Percentiles rank a stretch among this genome's conserved stretches.
These are phyloP conservation scores for Coemansia sp. DNA, from an alignment of 192 early-diverging fungal species.

Conservation along the genomic window DNA sequence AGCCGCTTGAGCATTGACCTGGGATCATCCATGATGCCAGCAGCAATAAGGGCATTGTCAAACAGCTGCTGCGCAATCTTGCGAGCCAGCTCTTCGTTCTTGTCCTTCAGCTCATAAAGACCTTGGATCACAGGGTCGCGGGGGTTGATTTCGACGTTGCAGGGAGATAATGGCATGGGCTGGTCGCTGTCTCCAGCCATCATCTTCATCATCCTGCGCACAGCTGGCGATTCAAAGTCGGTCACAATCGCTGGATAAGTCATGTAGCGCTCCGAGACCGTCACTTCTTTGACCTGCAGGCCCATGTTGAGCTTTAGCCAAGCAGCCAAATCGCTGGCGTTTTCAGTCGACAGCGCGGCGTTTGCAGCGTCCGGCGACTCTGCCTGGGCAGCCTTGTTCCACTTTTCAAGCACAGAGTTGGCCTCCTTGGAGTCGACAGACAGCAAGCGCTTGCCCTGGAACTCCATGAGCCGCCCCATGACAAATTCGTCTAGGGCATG, in stretches of 20 bases:
- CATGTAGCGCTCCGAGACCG: slow-evolving; percentile 66
- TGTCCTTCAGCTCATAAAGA: slow-evolving; percentile 55
- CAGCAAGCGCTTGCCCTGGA: slow-evolving; percentile 71
- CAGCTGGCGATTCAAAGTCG: slow-evolving; percentile 69
- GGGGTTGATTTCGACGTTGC: slow-evolving; percentile 70
- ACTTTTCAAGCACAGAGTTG: slow-evolving; percentile 62
- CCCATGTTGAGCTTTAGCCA: slow-evolving; percentile 66
- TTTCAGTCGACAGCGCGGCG: slow-evolving; percentile 51
- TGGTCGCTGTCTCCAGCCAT: slow-evolving; percentile 46
- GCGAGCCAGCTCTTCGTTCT: slow-evolving; percentile 60
- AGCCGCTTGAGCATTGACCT: slow-evolving; percentile 71
- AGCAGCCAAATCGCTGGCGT: slow-evolving; percentile 55
- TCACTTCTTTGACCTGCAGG: slow-evolving; percentile 61
- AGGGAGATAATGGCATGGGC: slow-evolving; percentile 55
- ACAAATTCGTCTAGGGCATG: slow-evolving; percentile 76
- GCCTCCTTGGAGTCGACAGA: slow-evolving; percentile 59
- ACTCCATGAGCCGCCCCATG: slow-evolving; percentile 66
- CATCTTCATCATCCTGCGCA: slow-evolving; percentile 60
- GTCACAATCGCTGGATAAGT: slow-evolving; percentile 71
- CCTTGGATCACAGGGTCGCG: slow-evolving; percentile 67
- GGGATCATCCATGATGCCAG: slow-evolving; percentile 73
- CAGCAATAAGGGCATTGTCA: slow-evolving; percentile 74
- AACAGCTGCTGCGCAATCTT: slow-evolving; percentile 65
- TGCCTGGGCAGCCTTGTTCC: slow-evolving; percentile 55
- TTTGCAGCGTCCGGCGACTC: slow-evolving; percentile 31